Evolutionary conservation across 2,329 filamentous ascomycete species (phyloP).

Genomic region (Capronia coronata): DNA sequence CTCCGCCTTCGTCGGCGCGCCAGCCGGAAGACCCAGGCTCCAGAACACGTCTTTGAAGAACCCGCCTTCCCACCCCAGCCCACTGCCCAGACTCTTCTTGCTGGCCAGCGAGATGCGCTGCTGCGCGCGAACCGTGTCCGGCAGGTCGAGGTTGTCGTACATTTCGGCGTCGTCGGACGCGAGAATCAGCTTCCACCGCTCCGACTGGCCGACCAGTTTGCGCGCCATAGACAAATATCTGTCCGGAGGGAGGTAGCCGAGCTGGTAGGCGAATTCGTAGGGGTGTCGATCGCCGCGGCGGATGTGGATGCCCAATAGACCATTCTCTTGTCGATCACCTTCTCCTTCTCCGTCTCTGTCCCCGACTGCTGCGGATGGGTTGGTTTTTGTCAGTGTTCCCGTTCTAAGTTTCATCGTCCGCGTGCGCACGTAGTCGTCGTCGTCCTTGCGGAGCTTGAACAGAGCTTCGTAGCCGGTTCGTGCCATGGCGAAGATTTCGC

Average conservation of each 20-base stretch:
- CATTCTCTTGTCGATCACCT: slow-evolving; percentile 40
- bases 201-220: slow-evolving; percentile 36
- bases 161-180: slow-evolving; percentile 78
- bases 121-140: slow-evolving; percentile 56
- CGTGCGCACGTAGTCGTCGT: slow-evolving; percentile 57
- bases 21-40: slow-evolving; percentile 57
- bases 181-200: slow-evolving; percentile 43
- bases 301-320: slow-evolving; percentile 66
- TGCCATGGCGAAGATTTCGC: slow-evolving; percentile 61
- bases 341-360: neutral
- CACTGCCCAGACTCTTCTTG: slow-evolving; percentile 53
- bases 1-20: slow-evolving; percentile 23
- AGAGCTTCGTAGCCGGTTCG: slow-evolving; percentile 65
- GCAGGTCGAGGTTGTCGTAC: slow-evolving; percentile 45
- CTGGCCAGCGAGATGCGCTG: slow-evolving; percentile 70
- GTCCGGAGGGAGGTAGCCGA: slow-evolving; percentile 70
- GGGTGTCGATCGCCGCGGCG: slow-evolving; percentile 75
- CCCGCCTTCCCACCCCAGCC: slow-evolving; percentile 77
- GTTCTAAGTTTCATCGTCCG: slow-evolving; percentile 52
- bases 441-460: slow-evolving; percentile 61
- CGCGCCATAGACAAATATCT: slow-evolving; percentile 58
- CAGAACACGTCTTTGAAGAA: slow-evolving; percentile 80
- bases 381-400: neutral
- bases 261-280: slow-evolving; percentile 66
- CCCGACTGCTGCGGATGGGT: no score